Evolutionary conservation across 768 basidiomycete species (phyloP).

Genomic region (Boletus rubroflammeus): DNA sequence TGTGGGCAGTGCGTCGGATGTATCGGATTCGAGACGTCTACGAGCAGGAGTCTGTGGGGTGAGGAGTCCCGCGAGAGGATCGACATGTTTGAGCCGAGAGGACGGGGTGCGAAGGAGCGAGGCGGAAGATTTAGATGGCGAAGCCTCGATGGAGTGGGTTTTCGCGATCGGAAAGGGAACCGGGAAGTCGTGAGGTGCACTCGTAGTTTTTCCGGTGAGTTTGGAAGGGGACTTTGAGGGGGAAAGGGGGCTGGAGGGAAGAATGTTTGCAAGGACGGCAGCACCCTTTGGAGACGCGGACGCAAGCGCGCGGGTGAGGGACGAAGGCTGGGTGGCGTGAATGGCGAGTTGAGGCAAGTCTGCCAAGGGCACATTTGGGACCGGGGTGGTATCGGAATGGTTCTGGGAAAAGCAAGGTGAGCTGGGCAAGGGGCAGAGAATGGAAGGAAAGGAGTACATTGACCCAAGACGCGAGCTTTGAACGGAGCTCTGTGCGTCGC

Average conservation of each 20-base stretch:
- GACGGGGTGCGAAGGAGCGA: slow-evolving; percentile 68
- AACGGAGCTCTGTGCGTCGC: slow-evolving; percentile 53
- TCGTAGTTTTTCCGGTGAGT: slow-evolving; percentile 28
- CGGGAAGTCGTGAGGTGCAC: slow-evolving; percentile 11
- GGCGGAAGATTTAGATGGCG: slow-evolving; percentile 46
- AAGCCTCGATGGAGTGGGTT: slow-evolving; percentile 30
- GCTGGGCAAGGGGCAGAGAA: background rate
- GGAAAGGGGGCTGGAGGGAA: slow-evolving; percentile 33
- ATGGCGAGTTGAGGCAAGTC: slow-evolving; percentile 58
- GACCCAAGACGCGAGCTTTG: slow-evolving; percentile 63
- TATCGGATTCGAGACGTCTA: slow-evolving; percentile 44
- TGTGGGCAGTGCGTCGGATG: slow-evolving; percentile 43
- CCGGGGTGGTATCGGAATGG: slow-evolving; percentile 38
- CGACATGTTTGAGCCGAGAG: slow-evolving; percentile 35
- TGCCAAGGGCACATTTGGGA: slow-evolving; percentile 62
- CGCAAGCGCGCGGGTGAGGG: slow-evolving; percentile 66
- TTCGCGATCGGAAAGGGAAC: slow-evolving; percentile 49
- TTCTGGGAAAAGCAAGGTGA: slow-evolving; percentile 39
- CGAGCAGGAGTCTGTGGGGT: slow-evolving; percentile 38
- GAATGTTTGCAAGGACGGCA: slow-evolving; percentile 29
- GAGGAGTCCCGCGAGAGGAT: slow-evolving; percentile 36
- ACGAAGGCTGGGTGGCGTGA: slow-evolving; percentile 50
- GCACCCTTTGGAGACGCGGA: slow-evolving; percentile 68
- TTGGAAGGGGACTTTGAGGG: slow-evolving; percentile 40
- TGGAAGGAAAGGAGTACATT: slow-evolving; percentile 40